Conservation (phyloP, 1,284 basidiomycete genomes). For the Malassezia slooffiae region DNA sequence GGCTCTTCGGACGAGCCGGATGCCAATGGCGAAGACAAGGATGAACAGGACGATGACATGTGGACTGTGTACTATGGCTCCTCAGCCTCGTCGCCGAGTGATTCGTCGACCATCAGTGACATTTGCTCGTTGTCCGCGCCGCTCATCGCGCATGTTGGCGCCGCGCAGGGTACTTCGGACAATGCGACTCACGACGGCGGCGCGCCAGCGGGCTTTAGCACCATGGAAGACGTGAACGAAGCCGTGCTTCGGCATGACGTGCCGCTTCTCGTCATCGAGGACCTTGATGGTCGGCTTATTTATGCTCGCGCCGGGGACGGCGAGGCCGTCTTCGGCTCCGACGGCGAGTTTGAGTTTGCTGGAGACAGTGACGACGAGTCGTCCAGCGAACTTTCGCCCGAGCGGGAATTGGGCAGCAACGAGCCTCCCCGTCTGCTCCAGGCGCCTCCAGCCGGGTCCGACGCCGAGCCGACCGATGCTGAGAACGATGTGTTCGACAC, state of each 20-base stretch:
- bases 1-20: constrained; percentile 34
- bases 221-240: constrained; percentile 9
- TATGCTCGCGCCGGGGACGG: constrained; percentile 44
- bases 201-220: constrained; percentile 1
- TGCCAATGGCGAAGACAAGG: constrained; percentile 1
- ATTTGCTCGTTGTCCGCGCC: constrained; percentile 25
- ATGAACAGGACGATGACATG: constrained; percentile 18
- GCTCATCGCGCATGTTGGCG: constrained; percentile 34
- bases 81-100: too few relatives aligned
- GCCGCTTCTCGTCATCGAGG: constrained; percentile 44
- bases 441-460: too few relatives aligned
- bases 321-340: constrained; percentile 45
- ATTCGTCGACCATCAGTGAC: constrained; percentile 34
- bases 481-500: constrained; percentile 15
- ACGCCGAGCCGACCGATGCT: constrained; percentile 11
- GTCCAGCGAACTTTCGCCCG: too few relatives aligned
- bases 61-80: too few relatives aligned
- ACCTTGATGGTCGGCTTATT: constrained; percentile 44
- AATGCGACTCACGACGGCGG: constrained; percentile 9
- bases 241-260: constrained; percentile 22
- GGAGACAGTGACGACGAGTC: constrained; percentile 41
- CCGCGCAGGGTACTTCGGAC: constrained; percentile 10
- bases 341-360: constrained; percentile 45
- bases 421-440: too few relatives aligned
- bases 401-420: too few relatives aligned